These are phyloP conservation scores for Linum lewisii DNA, from an alignment of 345 rosid species.

Conservation along the genomic window DNA sequence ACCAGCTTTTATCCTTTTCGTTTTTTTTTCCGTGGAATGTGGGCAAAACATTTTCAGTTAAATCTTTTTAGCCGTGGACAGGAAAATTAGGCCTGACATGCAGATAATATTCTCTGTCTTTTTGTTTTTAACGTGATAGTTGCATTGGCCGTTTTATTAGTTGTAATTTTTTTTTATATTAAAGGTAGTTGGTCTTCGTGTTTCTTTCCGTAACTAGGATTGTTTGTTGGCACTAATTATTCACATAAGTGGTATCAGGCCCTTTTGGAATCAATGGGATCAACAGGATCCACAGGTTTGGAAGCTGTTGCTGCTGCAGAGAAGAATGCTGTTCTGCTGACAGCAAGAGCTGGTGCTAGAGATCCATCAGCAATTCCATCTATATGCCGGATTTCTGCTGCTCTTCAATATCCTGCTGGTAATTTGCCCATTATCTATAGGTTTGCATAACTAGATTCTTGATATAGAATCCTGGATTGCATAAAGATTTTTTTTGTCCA, in stretches of 20 bases:
- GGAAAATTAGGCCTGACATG: background rate
- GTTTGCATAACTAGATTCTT: background rate
- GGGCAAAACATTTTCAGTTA: background rate
- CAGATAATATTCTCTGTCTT: background rate
- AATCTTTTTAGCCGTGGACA: no score
- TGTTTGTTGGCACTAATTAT: background rate
- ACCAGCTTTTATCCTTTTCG: background rate
- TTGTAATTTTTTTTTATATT: background rate
- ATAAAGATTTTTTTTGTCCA: no score
- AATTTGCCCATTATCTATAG: constrained; percentile 14
- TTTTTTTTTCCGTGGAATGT: no score
- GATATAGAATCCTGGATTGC: background rate
- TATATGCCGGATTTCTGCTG: constrained; percentile 88
- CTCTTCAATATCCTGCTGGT: constrained; percentile 95
- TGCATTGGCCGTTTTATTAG: background rate
- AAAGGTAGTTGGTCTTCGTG: background rate
- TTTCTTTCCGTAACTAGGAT: background rate
- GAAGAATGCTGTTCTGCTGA: constrained; percentile 83
- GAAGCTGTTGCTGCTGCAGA: constrained; percentile 86
- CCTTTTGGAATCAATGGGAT: constrained; percentile 80
- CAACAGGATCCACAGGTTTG: constrained; percentile 82
- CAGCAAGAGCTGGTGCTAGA: constrained; percentile 97
- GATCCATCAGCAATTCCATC: constrained; percentile 99
- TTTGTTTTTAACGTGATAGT: background rate
- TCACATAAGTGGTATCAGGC: constrained; percentile 40